Evolutionary conservation across 2,329 filamentous ascomycete species (phyloP).

Genomic region (Neofusicoccum cordaticola): DNA sequence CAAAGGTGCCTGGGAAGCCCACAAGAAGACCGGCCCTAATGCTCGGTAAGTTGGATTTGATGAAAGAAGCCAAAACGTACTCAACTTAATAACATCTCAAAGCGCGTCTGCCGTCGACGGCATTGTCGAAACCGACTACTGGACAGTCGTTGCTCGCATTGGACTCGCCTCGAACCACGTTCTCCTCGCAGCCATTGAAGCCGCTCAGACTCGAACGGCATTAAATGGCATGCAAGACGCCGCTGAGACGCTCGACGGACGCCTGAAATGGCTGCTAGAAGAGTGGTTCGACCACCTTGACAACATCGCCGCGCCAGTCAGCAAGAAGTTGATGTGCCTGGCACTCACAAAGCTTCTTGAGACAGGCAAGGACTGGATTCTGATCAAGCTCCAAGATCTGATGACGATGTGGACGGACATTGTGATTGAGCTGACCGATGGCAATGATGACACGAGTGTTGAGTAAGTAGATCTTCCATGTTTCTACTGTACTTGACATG

Average conservation of each 20-base stretch:
- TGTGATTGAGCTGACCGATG: slow-evolving; percentile 63
- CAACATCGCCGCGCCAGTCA: slow-evolving; percentile 62
- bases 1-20: slow-evolving; percentile 58
- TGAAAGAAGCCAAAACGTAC: too few species aligned
- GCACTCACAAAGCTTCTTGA: slow-evolving; percentile 71
- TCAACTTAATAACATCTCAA: not conserved
- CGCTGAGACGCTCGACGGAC: slow-evolving; percentile 33
- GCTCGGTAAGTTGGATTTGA: not conserved
- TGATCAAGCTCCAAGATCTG: slow-evolving; percentile 67
- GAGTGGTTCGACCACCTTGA: slow-evolving; percentile 68
- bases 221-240: slow-evolving; percentile 23
- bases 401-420: slow-evolving; percentile 74
- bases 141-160: slow-evolving; percentile 76
- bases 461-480: slow-evolving; percentile 29
- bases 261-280: slow-evolving; percentile 50
- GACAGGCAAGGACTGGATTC: slow-evolving; percentile 56
- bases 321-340: slow-evolving; percentile 70
- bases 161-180: slow-evolving; percentile 68
- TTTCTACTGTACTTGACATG: not conserved
- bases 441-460: slow-evolving; percentile 46
- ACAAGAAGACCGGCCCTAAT: slow-evolving; percentile 77
- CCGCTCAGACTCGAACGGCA: slow-evolving; percentile 19
- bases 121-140: slow-evolving; percentile 79
- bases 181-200: slow-evolving; percentile 58
- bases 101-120: slow-evolving; percentile 68